These are phyloP conservation scores for Globisporangium yorkense DNA, from an alignment of 352 stramenopile species.

Conservation along the genomic window DNA sequence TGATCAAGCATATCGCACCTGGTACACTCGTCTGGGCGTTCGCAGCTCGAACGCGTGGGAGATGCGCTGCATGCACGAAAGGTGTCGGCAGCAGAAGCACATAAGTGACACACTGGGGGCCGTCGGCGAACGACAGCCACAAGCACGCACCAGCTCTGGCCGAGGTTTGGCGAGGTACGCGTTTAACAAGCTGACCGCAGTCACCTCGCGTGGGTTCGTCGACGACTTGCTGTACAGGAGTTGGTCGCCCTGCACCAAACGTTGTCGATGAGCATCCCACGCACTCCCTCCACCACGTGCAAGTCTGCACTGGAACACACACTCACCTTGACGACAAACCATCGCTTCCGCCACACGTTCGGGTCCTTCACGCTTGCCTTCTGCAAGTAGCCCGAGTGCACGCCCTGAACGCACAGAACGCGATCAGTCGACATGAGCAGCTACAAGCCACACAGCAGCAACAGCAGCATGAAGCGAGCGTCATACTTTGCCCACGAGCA, in stretches of 20 bases:
- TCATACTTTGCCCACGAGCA: constrained; percentile 64
- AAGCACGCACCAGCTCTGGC: constrained; percentile 54
- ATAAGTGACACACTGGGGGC: background rate
- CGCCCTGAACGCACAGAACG: constrained; percentile 26
- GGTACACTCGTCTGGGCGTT: constrained; percentile 63
- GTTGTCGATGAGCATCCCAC: background rate
- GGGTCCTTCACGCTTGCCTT: constrained; percentile 75
- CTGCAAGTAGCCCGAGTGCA: constrained; percentile 74
- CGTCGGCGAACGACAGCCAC: background rate
- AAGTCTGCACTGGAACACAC: background rate
- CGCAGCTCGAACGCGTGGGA: constrained; percentile 77
- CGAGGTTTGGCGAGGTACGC: constrained; percentile 69
- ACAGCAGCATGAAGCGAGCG: no score
- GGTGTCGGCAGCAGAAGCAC: background rate
- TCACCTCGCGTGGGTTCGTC: constrained; percentile 78
- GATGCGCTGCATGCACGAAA: constrained; percentile 32
- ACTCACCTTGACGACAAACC: constrained; percentile 78
- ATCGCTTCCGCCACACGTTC: constrained; percentile 78
- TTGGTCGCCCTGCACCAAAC: constrained; percentile 47
- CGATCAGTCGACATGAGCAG: no score
- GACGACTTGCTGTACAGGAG: constrained; percentile 83
- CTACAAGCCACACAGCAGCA: background rate
- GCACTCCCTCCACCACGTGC: background rate
- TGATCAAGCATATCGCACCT: constrained; percentile 22
- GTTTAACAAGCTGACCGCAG: constrained; percentile 70